phyloP scores from a whole-genome alignment of 2,329 filamentous ascomycete genomes.

The Cercospora janseana region DNA sequence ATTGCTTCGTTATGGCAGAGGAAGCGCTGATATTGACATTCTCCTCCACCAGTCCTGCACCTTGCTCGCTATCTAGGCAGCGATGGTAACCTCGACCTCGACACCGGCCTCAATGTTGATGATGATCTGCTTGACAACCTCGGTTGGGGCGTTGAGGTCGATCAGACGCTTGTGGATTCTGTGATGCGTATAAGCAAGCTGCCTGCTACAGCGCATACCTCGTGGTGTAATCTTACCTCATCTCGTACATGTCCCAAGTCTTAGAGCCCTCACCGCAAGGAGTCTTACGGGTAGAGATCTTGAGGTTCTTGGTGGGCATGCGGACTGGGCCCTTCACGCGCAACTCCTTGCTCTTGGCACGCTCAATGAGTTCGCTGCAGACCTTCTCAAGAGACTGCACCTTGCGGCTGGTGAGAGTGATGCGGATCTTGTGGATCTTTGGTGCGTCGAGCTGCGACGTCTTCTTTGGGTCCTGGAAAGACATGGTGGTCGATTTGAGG shows the following conservation, averaged over 20 bases:
- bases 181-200: conserved; percentile 11
- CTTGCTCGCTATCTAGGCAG: conserved; percentile 56
- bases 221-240: conserved; percentile 69
- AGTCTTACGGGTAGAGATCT: conserved; percentile 98
- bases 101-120: conserved; percentile 94
- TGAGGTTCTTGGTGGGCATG: conserved; percentile 93
- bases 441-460: conserved; percentile 79
- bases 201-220: conserved; percentile 53
- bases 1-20: conserved; percentile 12
- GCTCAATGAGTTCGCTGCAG: conserved; percentile 96
- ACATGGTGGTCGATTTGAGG: conserved; percentile 58
- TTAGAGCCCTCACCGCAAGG: conserved; percentile 99
- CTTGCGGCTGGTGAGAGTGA: conserved; percentile 94
- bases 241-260: conserved; percentile 99
- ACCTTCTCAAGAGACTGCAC: conserved; percentile 96
- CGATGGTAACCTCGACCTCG: conserved; percentile 90
- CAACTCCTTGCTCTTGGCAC: conserved; percentile 97
- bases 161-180: conserved; percentile 41
- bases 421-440: conserved; percentile 97
- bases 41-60: conserved; percentile 6
- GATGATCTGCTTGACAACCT: conserved; percentile 96
- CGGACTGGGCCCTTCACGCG: conserved; percentile 98
- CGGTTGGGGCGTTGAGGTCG: conserved; percentile 86
- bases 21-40: not conserved
- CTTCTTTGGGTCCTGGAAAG: conserved; percentile 95